Evolutionary conservation across 495 filamentous ascomycete species (phyloP).

Genomic region (Annulohypoxylon moriforme): DNA sequence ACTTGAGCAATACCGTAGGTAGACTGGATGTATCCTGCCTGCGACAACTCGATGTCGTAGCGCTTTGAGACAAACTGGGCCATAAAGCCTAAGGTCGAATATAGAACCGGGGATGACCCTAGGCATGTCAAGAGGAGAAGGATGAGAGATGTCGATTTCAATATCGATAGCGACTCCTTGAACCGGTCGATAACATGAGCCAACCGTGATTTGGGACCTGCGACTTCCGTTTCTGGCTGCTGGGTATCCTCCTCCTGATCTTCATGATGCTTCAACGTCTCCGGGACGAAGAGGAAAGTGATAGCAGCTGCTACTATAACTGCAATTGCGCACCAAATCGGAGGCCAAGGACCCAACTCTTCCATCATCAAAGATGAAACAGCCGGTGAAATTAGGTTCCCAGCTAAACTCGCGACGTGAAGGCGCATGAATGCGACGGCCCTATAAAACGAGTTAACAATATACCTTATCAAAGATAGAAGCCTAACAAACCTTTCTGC

Average conservation of each 20-base stretch:
- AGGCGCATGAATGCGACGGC: conserved; percentile 54
- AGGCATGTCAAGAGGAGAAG: conserved; percentile 44
- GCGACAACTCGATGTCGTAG: conserved; percentile 42
- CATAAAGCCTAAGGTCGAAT: conserved; percentile 39
- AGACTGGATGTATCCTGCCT: conserved; percentile 46
- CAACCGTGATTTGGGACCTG: conserved; percentile 12
- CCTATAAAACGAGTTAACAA: conserved; percentile 60
- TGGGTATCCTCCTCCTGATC: conserved; percentile 5
- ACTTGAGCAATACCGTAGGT: conserved; percentile 39
- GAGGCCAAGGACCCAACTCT: conserved; percentile 63
- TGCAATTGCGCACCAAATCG: conserved; percentile 56
- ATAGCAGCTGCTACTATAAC: conserved; percentile 40
- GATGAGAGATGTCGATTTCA: conserved; percentile 43
- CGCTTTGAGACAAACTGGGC: conserved; percentile 47
- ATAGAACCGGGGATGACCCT: conserved; percentile 32
- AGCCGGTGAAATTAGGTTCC: conserved; percentile 60
- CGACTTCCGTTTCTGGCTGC: conserved; percentile 3
- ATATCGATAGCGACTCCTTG: conserved; percentile 41
- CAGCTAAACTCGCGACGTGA: conserved; percentile 49
- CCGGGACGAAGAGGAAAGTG: conserved; percentile 56
- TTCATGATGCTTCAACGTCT: conserved; percentile 52
- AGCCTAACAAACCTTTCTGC: conserved; percentile 57
- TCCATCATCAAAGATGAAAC: conserved; percentile 66
- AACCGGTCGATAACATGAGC: conserved; percentile 34
- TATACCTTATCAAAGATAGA: conserved; percentile 40